Conservation (phyloP, 805 yeast genomes). For the Monosporozyma unispora region DNA sequence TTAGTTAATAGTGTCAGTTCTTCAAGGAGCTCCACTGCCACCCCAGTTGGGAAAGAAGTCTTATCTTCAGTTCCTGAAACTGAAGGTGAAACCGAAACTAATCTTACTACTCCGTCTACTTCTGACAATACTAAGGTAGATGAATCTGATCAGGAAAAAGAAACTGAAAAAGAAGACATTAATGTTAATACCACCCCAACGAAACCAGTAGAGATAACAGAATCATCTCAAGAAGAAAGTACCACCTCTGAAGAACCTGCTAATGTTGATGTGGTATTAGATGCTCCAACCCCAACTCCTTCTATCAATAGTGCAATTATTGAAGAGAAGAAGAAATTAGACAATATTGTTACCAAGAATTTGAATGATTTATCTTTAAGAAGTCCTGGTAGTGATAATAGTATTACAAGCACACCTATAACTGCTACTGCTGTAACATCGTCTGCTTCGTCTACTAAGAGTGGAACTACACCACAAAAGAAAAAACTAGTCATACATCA, state of each 20-base stretch:
- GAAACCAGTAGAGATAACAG: not conserved
- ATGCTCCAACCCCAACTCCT: constrained; percentile 7
- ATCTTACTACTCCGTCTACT: not conserved
- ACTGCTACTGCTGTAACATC: constrained; percentile 2
- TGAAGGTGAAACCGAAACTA: not conserved
- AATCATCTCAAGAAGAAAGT: not conserved
- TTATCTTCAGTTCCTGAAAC: not conserved
- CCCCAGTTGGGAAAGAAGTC: not conserved
- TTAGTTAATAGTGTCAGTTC: not conserved
- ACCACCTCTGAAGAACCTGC: not conserved
- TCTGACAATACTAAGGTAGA: not conserved
- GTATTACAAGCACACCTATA: constrained; percentile 2
- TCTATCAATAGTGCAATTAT: not conserved
- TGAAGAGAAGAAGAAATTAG: not conserved
- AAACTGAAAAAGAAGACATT: not conserved
- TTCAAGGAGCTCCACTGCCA: not conserved
- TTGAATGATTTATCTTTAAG: constrained; percentile 1
- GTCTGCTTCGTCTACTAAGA: constrained; percentile 14
- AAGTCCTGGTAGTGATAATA: constrained; percentile 1
- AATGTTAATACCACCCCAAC: not conserved
- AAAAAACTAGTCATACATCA: constrained; percentile 12
- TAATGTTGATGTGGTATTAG: constrained; percentile 6
- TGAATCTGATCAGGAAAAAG: not conserved
- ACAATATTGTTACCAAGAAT: not conserved
- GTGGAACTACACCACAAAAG: constrained; percentile 6